Evolutionary conservation across 2,329 filamentous ascomycete genomes (phyloP).

Genomic region (Trichophyton rubrum): DNA sequence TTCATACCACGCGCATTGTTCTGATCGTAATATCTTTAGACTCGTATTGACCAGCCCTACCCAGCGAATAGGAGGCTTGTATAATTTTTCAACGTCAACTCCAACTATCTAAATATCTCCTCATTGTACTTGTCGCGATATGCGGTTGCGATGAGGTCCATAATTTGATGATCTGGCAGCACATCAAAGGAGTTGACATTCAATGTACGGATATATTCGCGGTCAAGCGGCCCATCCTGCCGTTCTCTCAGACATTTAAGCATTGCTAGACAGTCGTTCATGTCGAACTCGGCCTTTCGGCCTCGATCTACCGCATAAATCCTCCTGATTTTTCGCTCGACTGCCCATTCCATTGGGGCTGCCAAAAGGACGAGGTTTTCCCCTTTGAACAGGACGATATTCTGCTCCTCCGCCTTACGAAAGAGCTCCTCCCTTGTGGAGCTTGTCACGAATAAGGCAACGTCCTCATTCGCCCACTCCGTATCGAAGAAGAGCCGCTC

Average conservation of each 20-base stretch:
- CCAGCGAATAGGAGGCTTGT: too few relatives aligned
- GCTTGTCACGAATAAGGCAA: constrained; percentile 21
- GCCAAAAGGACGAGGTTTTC: constrained; percentile 21
- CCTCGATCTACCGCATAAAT: constrained; percentile 18
- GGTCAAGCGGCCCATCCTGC: constrained; percentile 17
- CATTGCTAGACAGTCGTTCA: constrained; percentile 21
- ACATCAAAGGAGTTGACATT: constrained; percentile 21
- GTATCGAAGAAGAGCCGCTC: constrained; percentile 17
- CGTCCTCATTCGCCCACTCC: constrained; percentile 24
- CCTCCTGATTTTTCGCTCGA: constrained; percentile 25
- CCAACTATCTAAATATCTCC: too few relatives aligned
- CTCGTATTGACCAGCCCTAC: too few relatives aligned
- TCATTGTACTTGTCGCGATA: too few relatives aligned
- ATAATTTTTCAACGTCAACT: too few relatives aligned
- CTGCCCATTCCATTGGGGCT: constrained; percentile 25
- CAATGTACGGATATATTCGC: constrained; percentile 19
- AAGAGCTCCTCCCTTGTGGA: constrained; percentile 14
- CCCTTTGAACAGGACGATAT: constrained; percentile 22
- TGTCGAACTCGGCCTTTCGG: constrained; percentile 19
- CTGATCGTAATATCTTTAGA: too few relatives aligned
- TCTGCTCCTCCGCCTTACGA: constrained; percentile 20
- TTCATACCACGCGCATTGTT: too few relatives aligned
- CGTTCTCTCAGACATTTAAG: constrained; percentile 18
- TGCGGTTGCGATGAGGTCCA: too few relatives aligned
- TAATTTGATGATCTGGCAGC: constrained; percentile 14